Conservation (phyloP, 352 stramenopile genomes). For the Globisporangium lucens region DNA sequence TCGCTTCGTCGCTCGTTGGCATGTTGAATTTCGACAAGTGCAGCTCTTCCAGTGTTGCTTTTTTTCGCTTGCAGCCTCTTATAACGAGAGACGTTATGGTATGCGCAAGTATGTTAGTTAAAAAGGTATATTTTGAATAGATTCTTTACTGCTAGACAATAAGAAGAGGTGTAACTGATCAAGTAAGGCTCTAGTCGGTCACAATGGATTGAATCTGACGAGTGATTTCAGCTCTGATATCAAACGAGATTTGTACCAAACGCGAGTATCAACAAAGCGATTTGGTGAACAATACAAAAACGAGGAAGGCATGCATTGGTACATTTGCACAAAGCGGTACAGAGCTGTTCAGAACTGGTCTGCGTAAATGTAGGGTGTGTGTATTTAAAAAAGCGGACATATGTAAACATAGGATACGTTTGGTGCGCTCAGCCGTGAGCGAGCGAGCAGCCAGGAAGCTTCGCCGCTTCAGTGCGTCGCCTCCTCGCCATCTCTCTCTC, state of each 20-base stretch:
- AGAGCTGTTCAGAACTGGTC: no score
- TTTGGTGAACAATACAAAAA: neutral
- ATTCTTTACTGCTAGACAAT: neutral
- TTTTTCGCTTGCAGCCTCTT: neutral
- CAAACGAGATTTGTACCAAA: neutral
- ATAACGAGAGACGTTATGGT: neutral
- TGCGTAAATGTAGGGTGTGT: neutral
- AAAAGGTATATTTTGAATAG: neutral
- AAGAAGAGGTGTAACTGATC: neutral
- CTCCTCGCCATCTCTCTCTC: conserved; percentile 1
- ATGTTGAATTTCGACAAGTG: conserved; percentile 4
- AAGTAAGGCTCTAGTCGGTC: neutral
- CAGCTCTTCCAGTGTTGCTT: conserved; percentile 1
- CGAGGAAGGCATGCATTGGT: neutral
- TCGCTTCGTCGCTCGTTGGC: neutral
- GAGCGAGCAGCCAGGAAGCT: neutral
- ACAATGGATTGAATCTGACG: neutral
- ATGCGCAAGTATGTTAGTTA: neutral
- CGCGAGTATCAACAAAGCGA: neutral
- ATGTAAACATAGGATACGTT: conserved; percentile 14
- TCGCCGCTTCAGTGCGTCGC: neutral
- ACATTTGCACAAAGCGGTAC: no score
- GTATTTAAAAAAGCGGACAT: conserved; percentile 12
- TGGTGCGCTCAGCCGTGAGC: conserved; percentile 1
- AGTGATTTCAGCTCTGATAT: neutral